Percentiles rank a stretch among this genome's conserved stretches.
phyloP scores from a whole-genome alignment of 805 yeast species.

The Nakazawaea wickerhamii region DNA sequence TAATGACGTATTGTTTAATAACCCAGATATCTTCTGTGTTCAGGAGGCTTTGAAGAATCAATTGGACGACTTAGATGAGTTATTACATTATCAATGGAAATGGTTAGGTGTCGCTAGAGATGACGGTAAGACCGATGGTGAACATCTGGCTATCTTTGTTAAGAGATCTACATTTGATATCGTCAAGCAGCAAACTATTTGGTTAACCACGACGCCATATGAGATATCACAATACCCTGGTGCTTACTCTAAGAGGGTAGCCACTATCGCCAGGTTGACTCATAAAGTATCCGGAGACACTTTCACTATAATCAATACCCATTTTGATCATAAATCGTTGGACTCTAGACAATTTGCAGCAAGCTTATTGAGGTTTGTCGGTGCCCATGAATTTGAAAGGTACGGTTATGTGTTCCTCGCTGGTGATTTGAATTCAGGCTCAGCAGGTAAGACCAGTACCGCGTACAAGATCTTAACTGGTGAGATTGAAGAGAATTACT shows the following conservation, averaged over 20 bases:
- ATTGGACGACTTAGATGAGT: slow-evolving; percentile 35
- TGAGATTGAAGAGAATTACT: slow-evolving; percentile 6
- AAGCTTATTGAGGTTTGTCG: slow-evolving; percentile 32
- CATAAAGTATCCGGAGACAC: slow-evolving; percentile 15
- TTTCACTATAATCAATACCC: slow-evolving; percentile 40
- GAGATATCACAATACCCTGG: slow-evolving; percentile 40
- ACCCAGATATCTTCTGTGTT: slow-evolving; percentile 32
- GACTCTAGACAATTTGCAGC: slow-evolving; percentile 41
- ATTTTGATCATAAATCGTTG: slow-evolving; percentile 44
- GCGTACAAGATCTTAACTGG: slow-evolving; percentile 29
- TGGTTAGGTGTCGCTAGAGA: slow-evolving; percentile 42
- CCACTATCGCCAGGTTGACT: slow-evolving; percentile 29
- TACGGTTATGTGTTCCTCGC: slow-evolving; percentile 36
- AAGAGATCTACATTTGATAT: slow-evolving; percentile 32
- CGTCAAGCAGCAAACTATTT: slow-evolving; percentile 36
- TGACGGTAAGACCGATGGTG: slow-evolving; percentile 46
- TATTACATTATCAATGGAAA: slow-evolving; percentile 33
- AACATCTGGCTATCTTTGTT: slow-evolving; percentile 44
- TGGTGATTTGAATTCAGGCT: slow-evolving; percentile 55
- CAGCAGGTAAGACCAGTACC: slow-evolving; percentile 32
- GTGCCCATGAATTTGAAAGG: slow-evolving; percentile 30
- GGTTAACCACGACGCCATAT: slow-evolving; percentile 53
- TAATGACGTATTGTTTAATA: slow-evolving; percentile 29
- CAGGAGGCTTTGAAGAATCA: slow-evolving; percentile 46
- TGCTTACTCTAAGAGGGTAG: slow-evolving; percentile 35